A percentile compares a stretch with the other conserved stretches of the same genome.
Evolutionary conservation across 768 basidiomycete genomes (phyloP).

Genomic region (Multifurca ochricompacta): DNA sequence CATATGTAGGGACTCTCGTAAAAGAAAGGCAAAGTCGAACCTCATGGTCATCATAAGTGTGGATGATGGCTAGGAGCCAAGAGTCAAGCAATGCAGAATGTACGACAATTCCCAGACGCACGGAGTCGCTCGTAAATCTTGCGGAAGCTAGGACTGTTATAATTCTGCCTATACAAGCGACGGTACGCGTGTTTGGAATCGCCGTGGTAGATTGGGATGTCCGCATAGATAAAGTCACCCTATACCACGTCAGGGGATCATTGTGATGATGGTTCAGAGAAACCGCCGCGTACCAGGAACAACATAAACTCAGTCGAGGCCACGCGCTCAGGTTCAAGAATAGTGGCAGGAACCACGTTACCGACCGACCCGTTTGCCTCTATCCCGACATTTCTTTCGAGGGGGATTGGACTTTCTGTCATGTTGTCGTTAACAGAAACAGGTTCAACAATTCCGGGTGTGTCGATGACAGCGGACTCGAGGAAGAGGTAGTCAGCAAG

Average conservation of each 20-base stretch:
- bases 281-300: slow-evolving; percentile 34
- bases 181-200: slow-evolving; percentile 51
- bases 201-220: slow-evolving; percentile 57
- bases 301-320: slow-evolving; percentile 50
- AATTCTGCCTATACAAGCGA: slow-evolving; percentile 61
- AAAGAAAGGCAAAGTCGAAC: slow-evolving; percentile 24
- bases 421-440: not conserved
- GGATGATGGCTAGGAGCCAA: slow-evolving; percentile 45
- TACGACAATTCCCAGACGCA: slow-evolving; percentile 31
- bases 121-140: slow-evolving; percentile 64
- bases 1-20: not conserved
- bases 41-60: slow-evolving; percentile 71
- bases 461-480: slow-evolving; percentile 2
- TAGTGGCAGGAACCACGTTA: not conserved
- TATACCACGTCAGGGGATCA: not conserved
- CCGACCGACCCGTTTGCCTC: not conserved
- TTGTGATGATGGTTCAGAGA: not conserved
- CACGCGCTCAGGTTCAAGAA: not conserved
- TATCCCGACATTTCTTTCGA: not conserved
- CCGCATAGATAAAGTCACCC: slow-evolving; percentile 72
- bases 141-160: slow-evolving; percentile 54
- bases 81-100: not conserved
- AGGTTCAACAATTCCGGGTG: slow-evolving; percentile 3
- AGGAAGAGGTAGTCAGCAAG: slow-evolving; percentile 48
- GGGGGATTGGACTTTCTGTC: not conserved